Evolutionary conservation across 768 basidiomycete species (phyloP).

Genomic region (Sarcomyxa edulis): DNA sequence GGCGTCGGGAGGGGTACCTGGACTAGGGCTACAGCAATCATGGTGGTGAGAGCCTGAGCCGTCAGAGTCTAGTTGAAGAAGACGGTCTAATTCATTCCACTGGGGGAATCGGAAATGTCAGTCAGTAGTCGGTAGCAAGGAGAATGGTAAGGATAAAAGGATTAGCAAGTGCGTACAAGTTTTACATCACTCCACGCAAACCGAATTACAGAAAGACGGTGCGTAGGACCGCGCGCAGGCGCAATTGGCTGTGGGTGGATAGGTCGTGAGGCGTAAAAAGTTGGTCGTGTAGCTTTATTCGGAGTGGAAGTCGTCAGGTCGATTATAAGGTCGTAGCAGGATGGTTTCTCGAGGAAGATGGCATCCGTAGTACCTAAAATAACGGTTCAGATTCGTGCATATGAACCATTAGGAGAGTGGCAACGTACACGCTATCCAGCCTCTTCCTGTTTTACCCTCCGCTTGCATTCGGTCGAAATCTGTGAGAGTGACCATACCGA

Average conservation of each 20-base stretch:
- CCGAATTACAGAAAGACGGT: conserved; percentile 56
- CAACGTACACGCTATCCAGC: conserved; percentile 77
- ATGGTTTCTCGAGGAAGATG: conserved; percentile 76
- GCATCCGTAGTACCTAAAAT: conserved; percentile 70
- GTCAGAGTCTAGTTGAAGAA: conserved; percentile 51
- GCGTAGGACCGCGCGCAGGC: conserved; percentile 40
- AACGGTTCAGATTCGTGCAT: conserved; percentile 1
- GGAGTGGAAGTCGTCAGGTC: conserved; percentile 69
- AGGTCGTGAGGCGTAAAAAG: conserved; percentile 56
- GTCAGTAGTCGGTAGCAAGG: conserved; percentile 3
- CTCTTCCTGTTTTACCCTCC: conserved; percentile 55
- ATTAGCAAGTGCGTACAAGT: conserved; percentile 38
- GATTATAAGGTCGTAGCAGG: conserved; percentile 75
- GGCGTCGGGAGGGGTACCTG: conserved; percentile 17
- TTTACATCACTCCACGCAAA: conserved; percentile 85
- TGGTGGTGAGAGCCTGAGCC: conserved; percentile 13
- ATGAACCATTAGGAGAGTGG: conserved; percentile 1
- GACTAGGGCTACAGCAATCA: conserved; percentile 30
- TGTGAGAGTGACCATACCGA: conserved; percentile 76
- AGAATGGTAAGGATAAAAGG: not conserved
- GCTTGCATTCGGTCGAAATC: conserved; percentile 60
- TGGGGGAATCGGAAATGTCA: too few species aligned
- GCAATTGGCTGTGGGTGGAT: conserved; percentile 27
- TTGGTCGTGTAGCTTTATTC: conserved; percentile 56
- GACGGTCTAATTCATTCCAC: conserved; percentile 78